A percentile compares a stretch with the other conserved stretches of the same genome.
These are phyloP conservation scores for Urochloa ruziziensis DNA, from an alignment of 176 grass and related monocot species.

Conservation along the genomic window DNA sequence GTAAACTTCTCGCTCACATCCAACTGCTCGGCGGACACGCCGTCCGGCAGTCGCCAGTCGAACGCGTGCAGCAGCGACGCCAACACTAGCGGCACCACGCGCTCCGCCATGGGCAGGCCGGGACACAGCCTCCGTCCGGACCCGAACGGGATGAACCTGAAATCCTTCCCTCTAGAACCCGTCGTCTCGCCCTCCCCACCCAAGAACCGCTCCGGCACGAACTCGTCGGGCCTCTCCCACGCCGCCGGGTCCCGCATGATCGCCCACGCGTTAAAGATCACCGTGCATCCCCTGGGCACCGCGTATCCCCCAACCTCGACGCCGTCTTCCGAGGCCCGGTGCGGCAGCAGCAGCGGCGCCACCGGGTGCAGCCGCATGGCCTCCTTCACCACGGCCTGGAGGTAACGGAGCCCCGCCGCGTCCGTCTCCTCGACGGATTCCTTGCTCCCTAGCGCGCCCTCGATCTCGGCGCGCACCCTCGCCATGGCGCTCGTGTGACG, in stretches of 20 bases:
- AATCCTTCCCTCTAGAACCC: conserved; percentile 24
- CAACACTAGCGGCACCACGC: conserved; percentile 25
- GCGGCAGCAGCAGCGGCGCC: conserved; percentile 19
- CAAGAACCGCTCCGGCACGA: conserved; percentile 46
- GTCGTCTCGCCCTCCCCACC: not conserved
- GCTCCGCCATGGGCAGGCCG: conserved; percentile 34
- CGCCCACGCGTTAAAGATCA: conserved; percentile 38
- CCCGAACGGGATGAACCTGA: conserved; percentile 46
- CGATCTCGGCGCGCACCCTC: conserved; percentile 24
- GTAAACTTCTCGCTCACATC: conserved; percentile 30
- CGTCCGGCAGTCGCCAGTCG: conserved; percentile 41
- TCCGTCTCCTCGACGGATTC: conserved; percentile 18
- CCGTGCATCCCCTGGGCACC: conserved; percentile 17
- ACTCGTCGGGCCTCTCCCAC: conserved; percentile 39
- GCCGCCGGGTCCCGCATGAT: conserved; percentile 32
- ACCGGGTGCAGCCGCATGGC: conserved; percentile 40
- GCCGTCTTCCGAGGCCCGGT: conserved; percentile 26
- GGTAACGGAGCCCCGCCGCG: conserved; percentile 1
- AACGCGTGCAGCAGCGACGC: conserved; percentile 43
- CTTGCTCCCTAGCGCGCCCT: not conserved
- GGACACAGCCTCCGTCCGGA: conserved; percentile 38
- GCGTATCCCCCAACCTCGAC: conserved; percentile 32
- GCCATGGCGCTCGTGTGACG: conserved; percentile 32
- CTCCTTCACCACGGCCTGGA: conserved; percentile 43
- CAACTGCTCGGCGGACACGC: conserved; percentile 12